Evolutionary conservation across 306 rosid genomes (phyloP).

Genomic region (Cercis canadensis): DNA sequence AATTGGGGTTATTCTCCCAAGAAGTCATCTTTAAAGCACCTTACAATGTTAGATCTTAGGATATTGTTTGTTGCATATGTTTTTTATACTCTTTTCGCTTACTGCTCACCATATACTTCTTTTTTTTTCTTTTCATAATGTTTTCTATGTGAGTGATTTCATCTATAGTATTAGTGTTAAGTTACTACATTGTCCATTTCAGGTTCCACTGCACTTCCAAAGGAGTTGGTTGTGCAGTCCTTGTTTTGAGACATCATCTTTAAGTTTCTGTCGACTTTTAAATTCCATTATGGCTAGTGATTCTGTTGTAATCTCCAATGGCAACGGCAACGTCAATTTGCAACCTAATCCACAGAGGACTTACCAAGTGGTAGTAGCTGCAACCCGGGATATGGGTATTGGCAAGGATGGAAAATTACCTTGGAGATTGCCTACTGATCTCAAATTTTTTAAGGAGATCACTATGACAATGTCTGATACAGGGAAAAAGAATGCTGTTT

Average conservation of each 20-base stretch:
- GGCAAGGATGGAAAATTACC: constrained; percentile 89
- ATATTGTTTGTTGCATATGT: background rate
- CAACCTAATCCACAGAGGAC: constrained; percentile 71
- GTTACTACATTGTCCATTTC: constrained; percentile 12
- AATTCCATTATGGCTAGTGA: constrained; percentile 71
- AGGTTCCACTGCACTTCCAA: constrained; percentile 51
- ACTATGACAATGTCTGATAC: constrained; percentile 73
- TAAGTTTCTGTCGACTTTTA: constrained; percentile 36
- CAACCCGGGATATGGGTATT: constrained; percentile 85
- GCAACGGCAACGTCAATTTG: constrained; percentile 51
- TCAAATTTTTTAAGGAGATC: constrained; percentile 71
- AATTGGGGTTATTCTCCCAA: background rate
- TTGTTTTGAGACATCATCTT: constrained; percentile 33
- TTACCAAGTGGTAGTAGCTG: constrained; percentile 90
- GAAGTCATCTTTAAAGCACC: background rate
- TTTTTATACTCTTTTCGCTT: background rate
- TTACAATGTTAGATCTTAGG: background rate
- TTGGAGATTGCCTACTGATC: constrained; percentile 84
- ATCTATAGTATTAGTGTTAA: constrained; percentile 1
- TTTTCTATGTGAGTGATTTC: constrained; percentile 10
- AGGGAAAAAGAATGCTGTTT: constrained; percentile 81
- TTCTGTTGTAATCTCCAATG: constrained; percentile 46
- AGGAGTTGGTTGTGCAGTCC: constrained; percentile 45
- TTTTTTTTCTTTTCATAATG: constrained; percentile 23
- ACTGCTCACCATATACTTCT: background rate